Conservation (phyloP, 164 flowering plant species). For the Macadamia integrifolia region DNA sequence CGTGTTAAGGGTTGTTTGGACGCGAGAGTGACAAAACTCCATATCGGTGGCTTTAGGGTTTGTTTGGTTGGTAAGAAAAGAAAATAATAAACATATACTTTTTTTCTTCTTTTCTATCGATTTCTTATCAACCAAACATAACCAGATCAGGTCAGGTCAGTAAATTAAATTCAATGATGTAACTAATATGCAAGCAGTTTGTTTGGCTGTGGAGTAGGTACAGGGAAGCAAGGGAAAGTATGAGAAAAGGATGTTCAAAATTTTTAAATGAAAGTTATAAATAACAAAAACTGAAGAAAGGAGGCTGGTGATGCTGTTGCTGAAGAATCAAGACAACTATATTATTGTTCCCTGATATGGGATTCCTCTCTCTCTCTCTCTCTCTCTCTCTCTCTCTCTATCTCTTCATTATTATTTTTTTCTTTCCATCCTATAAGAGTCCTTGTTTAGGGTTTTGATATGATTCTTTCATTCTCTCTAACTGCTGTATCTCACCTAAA, state of each 20-base stretch:
- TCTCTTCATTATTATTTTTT: not conserved
- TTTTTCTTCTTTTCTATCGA: too few relatives aligned
- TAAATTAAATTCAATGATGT: not conserved
- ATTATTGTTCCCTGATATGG: constrained; percentile 4
- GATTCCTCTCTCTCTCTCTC: not conserved
- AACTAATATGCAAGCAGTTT: constrained; percentile 48
- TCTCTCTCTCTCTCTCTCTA: not conserved
- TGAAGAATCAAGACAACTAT: not conserved
- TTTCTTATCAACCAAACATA: too few relatives aligned
- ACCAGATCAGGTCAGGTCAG: too few relatives aligned
- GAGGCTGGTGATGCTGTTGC: not conserved
- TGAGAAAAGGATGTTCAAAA: constrained; percentile 18
- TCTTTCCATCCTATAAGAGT: not conserved
- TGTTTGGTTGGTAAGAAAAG: too few relatives aligned
- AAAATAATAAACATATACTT: too few relatives aligned
- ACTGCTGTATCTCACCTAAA: constrained; percentile 4
- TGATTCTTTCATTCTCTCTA: constrained; percentile 25
- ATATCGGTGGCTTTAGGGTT: not conserved
- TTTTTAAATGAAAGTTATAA: not conserved
- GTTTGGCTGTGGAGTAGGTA: constrained; percentile 73
- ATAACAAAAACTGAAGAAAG: not conserved
- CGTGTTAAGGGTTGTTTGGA: too few relatives aligned
- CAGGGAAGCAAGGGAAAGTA: constrained; percentile 26
- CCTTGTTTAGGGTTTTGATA: constrained; percentile 4
- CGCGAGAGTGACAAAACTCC: too few relatives aligned